Evolutionary conservation across 208 protist species (phyloP).

Genomic region (Strigomonas culicis): DNA sequence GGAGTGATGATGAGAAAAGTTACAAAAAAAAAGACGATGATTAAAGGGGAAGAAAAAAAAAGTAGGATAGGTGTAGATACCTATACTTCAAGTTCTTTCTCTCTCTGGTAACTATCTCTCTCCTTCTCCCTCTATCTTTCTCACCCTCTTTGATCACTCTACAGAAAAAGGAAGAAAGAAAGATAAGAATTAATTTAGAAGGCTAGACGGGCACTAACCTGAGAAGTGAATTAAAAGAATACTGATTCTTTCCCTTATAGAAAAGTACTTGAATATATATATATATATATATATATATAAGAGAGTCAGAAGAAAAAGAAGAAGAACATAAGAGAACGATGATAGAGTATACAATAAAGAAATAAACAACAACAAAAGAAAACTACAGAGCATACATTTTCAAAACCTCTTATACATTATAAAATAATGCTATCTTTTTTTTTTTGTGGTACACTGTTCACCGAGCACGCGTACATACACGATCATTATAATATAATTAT

Average conservation of each 20-base stretch:
- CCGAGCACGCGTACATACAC: too few species aligned
- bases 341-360: not conserved
- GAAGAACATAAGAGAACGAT: slow-evolving; percentile 1
- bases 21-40: slow-evolving; percentile 8
- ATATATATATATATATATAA: slow-evolving; percentile 6
- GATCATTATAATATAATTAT: too few species aligned
- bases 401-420: too few species aligned
- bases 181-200: not conserved
- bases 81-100: not conserved
- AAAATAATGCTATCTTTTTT: too few species aligned
- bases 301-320: slow-evolving; percentile 2
- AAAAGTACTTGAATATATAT: not conserved
- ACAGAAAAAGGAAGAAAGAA: not conserved
- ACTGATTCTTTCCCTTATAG: too few species aligned
- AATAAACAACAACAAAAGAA: too few species aligned
- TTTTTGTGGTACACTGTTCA: too few species aligned
- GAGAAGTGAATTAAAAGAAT: too few species aligned
- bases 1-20: slow-evolving; percentile 11
- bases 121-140: too few species aligned
- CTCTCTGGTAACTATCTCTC: not conserved
- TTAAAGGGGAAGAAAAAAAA: slow-evolving; percentile 6
- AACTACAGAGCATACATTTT: too few species aligned
- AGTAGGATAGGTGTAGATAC: slow-evolving; percentile 2
- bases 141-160: too few species aligned
- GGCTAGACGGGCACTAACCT: not conserved